These are phyloP conservation scores for Aspergillus eucalypticola DNA, from an alignment of 2,329 filamentous ascomycete genomes.

Conservation along the genomic window DNA sequence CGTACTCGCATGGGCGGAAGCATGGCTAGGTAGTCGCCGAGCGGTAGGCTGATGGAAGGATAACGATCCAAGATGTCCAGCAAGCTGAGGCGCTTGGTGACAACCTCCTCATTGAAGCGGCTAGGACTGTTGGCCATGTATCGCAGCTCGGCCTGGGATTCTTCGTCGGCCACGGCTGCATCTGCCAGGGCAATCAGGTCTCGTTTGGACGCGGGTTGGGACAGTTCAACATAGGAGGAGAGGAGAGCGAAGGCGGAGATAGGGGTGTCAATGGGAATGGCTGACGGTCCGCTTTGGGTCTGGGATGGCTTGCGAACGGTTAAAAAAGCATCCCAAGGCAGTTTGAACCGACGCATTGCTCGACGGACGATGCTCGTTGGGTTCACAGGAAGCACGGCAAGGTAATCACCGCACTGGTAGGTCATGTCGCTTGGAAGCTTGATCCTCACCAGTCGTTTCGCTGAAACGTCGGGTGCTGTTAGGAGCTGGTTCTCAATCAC, in stretches of 20 bases:
- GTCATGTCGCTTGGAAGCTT: slow-evolving; percentile 65
- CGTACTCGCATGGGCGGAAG: slow-evolving; percentile 74
- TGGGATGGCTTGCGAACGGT: slow-evolving; percentile 58
- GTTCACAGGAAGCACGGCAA: slow-evolving; percentile 73
- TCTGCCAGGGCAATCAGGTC: slow-evolving; percentile 50
- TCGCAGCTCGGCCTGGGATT: slow-evolving; percentile 45
- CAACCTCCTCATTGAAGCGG: slow-evolving; percentile 51
- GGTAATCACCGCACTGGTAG: slow-evolving; percentile 74
- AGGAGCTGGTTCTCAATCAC: slow-evolving; percentile 58
- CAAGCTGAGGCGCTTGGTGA: slow-evolving; percentile 54
- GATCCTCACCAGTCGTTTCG: slow-evolving; percentile 68
- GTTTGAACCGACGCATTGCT: slow-evolving; percentile 63
- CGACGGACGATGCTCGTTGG: slow-evolving; percentile 61
- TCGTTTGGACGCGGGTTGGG: slow-evolving; percentile 70
- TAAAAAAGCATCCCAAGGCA: slow-evolving; percentile 69
- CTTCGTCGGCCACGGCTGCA: slow-evolving; percentile 52
- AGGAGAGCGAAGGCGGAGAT: slow-evolving; percentile 66
- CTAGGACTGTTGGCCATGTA: slow-evolving; percentile 33
- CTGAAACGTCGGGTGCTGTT: slow-evolving; percentile 52
- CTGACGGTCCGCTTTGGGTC: slow-evolving; percentile 38
- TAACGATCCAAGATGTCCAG: slow-evolving; percentile 70
- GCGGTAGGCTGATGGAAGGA: slow-evolving; percentile 59
- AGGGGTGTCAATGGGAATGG: slow-evolving; percentile 56
- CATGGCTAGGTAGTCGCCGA: slow-evolving; percentile 69
- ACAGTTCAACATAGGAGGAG: slow-evolving; percentile 70